These are phyloP conservation scores for Halophytophthora batemanensis DNA, from an alignment of 352 stramenopile genomes.

Conservation along the genomic window DNA sequence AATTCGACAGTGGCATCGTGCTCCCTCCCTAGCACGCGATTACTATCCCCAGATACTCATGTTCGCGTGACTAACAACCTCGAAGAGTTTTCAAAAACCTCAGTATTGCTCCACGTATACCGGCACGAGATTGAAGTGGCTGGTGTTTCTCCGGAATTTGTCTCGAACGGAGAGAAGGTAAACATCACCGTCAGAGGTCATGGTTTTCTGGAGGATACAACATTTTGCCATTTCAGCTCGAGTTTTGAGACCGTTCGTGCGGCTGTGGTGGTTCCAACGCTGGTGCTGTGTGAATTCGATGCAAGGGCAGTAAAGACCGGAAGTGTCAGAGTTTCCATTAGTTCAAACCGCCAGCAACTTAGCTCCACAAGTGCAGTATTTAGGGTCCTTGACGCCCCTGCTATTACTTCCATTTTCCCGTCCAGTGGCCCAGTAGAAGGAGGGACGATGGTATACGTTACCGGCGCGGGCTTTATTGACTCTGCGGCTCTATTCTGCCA, in stretches of 20 bases:
- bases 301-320: neutral
- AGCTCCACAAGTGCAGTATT: conserved; percentile 11
- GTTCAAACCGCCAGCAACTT: conserved; percentile 8
- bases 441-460: conserved; percentile 17
- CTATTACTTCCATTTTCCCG: conserved; percentile 19
- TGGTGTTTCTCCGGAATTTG: conserved; percentile 21
- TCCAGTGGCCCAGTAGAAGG: conserved; percentile 15
- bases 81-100: conserved; percentile 3
- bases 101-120: conserved; percentile 1
- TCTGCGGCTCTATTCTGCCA: conserved; percentile 22
- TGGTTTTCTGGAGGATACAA: conserved; percentile 18
- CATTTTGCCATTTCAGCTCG: conserved; percentile 26
- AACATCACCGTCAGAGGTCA: conserved; percentile 36
- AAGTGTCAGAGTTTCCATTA: conserved; percentile 13
- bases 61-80: conserved; percentile 1
- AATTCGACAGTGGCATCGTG: conserved; percentile 8
- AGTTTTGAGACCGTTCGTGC: conserved; percentile 8
- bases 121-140: conserved; percentile 10
- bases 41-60: neutral
- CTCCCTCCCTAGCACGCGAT: neutral
- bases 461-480: conserved; percentile 13
- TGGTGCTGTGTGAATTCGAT: conserved; percentile 23
- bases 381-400: conserved; percentile 7
- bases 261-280: conserved; percentile 10
- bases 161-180: conserved; percentile 2